Conservation (phyloP, 345 rosid species). For the Noccaea bulbosa region DNA sequence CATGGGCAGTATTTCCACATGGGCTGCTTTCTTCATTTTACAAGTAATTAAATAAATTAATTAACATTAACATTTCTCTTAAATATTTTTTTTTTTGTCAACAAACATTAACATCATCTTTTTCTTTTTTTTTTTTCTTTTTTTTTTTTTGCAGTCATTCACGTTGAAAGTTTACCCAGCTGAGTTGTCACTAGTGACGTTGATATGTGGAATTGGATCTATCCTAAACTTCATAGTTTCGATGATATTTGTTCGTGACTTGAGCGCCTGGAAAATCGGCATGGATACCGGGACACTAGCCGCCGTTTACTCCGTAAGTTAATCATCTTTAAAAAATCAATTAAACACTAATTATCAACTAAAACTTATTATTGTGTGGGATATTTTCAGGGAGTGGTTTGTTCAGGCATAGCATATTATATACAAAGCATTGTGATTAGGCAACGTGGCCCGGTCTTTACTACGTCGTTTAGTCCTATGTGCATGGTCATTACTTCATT, state of each 20-base stretch:
- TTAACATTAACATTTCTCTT: neutral
- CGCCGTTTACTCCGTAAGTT: constrained; percentile 68
- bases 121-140: neutral
- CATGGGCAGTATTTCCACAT: constrained; percentile 59
- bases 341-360: neutral
- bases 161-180: constrained; percentile 87
- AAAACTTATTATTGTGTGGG: neutral
- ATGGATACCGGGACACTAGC: constrained; percentile 79
- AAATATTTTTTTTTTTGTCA: neutral
- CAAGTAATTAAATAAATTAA: constrained; percentile 27
- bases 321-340: neutral
- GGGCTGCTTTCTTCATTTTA: constrained; percentile 80
- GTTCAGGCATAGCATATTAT: constrained; percentile 87
- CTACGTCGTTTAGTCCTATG: constrained; percentile 79
- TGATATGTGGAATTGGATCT: constrained; percentile 71
- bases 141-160: constrained; percentile 55
- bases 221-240: constrained; percentile 63
- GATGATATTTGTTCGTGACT: constrained; percentile 68
- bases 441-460: constrained; percentile 80
- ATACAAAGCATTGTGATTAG: constrained; percentile 73
- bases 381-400: constrained; percentile 66
- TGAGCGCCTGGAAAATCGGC: constrained; percentile 71
- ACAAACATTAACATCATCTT: neutral
- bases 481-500: constrained; percentile 84
- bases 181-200: constrained; percentile 71